Percentiles rank a stretch among this genome's conserved stretches.
These are phyloP conservation scores for Cyclotella distinguenda DNA, from an alignment of 108 stramenopile genomes.

Conservation along the genomic window DNA sequence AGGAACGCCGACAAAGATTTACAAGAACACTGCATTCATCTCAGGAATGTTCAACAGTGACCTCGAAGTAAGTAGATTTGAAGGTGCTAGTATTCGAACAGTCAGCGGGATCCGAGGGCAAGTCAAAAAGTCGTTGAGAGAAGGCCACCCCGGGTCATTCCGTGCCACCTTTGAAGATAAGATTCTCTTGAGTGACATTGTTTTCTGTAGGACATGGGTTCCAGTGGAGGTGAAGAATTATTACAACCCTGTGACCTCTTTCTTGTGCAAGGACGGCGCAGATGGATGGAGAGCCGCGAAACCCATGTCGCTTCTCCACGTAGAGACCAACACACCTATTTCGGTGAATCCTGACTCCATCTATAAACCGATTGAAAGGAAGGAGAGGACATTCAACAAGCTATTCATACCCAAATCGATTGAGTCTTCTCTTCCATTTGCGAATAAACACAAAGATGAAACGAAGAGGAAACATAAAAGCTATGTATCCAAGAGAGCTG, in stretches of 20 bases:
- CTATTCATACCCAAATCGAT: slow-evolving; percentile 87
- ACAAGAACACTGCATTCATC: slow-evolving; percentile 96
- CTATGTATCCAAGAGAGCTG: slow-evolving; percentile 82
- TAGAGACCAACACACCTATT: slow-evolving; percentile 87
- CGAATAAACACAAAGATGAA: slow-evolving; percentile 90
- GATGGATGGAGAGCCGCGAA: slow-evolving; percentile 90
- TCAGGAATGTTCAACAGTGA: slow-evolving; percentile 99
- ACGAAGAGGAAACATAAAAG: slow-evolving; percentile 66
- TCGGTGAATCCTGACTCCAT: slow-evolving; percentile 95
- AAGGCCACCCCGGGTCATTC: slow-evolving; percentile 90
- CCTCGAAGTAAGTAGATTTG: slow-evolving; percentile 93
- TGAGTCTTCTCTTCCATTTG: slow-evolving; percentile 91
- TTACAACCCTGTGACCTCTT: slow-evolving; percentile 95
- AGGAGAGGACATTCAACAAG: slow-evolving; percentile 76
- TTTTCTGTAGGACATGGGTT: slow-evolving; percentile 98
- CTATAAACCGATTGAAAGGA: slow-evolving; percentile 96
- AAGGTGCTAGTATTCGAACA: slow-evolving; percentile 93
- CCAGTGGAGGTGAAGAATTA: slow-evolving; percentile 92
- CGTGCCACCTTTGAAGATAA: slow-evolving; percentile 99
- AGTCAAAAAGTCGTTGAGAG: slow-evolving; percentile 91
- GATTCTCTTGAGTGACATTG: slow-evolving; percentile 94
- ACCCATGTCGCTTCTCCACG: slow-evolving; percentile 87
- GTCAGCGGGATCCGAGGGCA: slow-evolving; percentile 96
- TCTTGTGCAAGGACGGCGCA: slow-evolving; percentile 57
- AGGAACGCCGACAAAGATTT: slow-evolving; percentile 95